Conservation (phyloP, 169 alveolate genomes). For the Plasmodium vivax region DNA sequence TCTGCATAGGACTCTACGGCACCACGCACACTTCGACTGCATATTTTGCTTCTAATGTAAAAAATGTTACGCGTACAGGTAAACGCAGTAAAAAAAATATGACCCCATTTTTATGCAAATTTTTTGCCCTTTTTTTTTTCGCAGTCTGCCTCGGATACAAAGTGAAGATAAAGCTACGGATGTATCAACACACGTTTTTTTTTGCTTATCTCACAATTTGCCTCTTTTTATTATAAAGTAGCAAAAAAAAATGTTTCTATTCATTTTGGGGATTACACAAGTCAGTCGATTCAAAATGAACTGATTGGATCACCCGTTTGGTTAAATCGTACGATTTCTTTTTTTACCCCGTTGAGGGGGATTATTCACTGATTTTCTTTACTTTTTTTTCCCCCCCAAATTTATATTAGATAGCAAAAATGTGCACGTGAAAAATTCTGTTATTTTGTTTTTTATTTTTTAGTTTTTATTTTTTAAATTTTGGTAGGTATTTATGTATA, state of each 20-base stretch:
- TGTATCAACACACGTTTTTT: background rate
- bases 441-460: background rate
- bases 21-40: background rate
- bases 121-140: constrained; percentile 2
- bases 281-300: background rate
- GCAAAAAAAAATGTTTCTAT: constrained; percentile 8
- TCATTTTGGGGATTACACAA: background rate
- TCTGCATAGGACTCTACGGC: background rate
- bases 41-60: background rate
- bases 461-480: constrained; percentile 25
- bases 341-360: background rate
- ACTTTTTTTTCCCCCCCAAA: background rate
- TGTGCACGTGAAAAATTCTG: constrained; percentile 5
- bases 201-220: constrained; percentile 2
- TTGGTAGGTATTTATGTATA: background rate
- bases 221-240: constrained; percentile 6
- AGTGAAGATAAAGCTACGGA: constrained; percentile 18
- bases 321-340: background rate
- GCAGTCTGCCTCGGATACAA: constrained; percentile 44
- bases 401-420: background rate
- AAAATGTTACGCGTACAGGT: background rate
- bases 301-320: background rate
- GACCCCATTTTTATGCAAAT: background rate
- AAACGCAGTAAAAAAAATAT: background rate
- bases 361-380: background rate